Percentiles rank a stretch among this genome's conserved stretches.
phyloP scores from a whole-genome alignment of 768 basidiomycete species.

The Tricholoma saponaceum region DNA sequence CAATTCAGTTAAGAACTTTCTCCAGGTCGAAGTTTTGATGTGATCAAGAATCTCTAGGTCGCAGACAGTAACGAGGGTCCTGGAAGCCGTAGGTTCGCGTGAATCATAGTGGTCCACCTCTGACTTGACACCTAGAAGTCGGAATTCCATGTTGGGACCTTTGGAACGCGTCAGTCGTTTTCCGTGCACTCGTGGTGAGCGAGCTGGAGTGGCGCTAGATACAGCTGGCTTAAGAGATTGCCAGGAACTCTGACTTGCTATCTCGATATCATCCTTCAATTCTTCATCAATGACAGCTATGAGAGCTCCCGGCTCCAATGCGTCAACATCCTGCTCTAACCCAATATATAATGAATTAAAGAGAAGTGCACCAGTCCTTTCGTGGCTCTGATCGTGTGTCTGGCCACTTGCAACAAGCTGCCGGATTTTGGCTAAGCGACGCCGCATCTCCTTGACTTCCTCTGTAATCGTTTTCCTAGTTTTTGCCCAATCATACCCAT shows the following conservation, averaged over 20 bases:
- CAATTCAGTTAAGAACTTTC: constrained; percentile 89
- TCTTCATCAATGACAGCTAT: constrained; percentile 94
- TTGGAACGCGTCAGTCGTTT: constrained; percentile 70
- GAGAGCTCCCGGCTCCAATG: constrained; percentile 69
- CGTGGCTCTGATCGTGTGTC: constrained; percentile 69
- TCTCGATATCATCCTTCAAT: constrained; percentile 72
- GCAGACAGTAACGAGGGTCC: constrained; percentile 61
- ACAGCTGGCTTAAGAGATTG: constrained; percentile 66
- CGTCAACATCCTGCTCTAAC: constrained; percentile 71
- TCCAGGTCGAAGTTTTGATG: constrained; percentile 98
- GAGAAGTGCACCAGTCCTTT: constrained; percentile 69
- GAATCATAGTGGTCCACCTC: constrained; percentile 66
- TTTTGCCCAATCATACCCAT: constrained; percentile 90
- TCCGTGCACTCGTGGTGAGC: constrained; percentile 42
- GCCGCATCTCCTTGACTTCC: constrained; percentile 83
- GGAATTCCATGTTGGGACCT: constrained; percentile 80
- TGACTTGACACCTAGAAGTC: constrained; percentile 56
- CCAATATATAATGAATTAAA: constrained; percentile 97
- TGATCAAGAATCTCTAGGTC: constrained; percentile 92
- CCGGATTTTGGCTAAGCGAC: constrained; percentile 80
- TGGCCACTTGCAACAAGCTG: constrained; percentile 93
- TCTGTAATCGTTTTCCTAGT: constrained; percentile 88
- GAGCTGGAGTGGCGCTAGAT: constrained; percentile 37
- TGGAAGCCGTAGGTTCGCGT: constrained; percentile 53
- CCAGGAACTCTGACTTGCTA: constrained; percentile 83